These are phyloP conservation scores for Dendrostoma leiphaemia DNA, from an alignment of 2,329 filamentous ascomycete genomes.

Conservation along the genomic window DNA sequence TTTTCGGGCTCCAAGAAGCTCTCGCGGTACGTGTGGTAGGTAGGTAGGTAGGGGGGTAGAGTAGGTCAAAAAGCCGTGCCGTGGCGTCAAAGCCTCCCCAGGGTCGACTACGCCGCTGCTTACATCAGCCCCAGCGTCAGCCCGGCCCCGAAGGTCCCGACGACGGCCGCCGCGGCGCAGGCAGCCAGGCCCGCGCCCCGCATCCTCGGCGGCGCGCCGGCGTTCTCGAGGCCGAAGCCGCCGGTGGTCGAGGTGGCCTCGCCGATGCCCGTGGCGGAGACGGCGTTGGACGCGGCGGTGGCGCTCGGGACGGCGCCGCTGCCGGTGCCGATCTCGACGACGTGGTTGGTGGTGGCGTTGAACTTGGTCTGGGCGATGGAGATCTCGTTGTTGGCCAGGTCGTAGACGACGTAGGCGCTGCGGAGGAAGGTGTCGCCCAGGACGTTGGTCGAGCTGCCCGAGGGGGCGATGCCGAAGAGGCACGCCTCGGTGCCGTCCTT, in stretches of 20 bases:
- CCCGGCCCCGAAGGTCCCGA: background rate
- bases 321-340: slow-evolving; percentile 55
- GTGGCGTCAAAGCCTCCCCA: too few relatives aligned
- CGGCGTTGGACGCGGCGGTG: slow-evolving; percentile 45
- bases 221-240: slow-evolving; percentile 19
- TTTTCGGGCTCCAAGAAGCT: too few relatives aligned
- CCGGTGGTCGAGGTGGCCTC: slow-evolving; percentile 19
- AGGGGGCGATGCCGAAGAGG: slow-evolving; percentile 65
- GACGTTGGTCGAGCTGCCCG: slow-evolving; percentile 54
- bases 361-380: slow-evolving; percentile 67
- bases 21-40: too few relatives aligned
- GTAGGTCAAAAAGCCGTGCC: too few relatives aligned
- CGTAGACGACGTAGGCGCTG: slow-evolving; percentile 74
- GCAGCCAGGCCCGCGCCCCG: background rate
- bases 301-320: slow-evolving; percentile 52
- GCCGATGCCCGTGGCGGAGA: slow-evolving; percentile 44
- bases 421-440: slow-evolving; percentile 74
- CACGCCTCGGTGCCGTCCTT: slow-evolving; percentile 56
- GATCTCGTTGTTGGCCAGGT: slow-evolving; percentile 69
- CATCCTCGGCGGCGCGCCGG: background rate
- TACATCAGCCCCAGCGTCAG: background rate
- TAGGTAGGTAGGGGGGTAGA: too few relatives aligned
- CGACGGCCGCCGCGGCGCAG: slow-evolving; percentile 1
- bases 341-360: slow-evolving; percentile 48
- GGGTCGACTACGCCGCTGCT: background rate